Evolutionary conservation across 352 stramenopile species (phyloP).

Genomic region (Pythium oligandrum): DNA sequence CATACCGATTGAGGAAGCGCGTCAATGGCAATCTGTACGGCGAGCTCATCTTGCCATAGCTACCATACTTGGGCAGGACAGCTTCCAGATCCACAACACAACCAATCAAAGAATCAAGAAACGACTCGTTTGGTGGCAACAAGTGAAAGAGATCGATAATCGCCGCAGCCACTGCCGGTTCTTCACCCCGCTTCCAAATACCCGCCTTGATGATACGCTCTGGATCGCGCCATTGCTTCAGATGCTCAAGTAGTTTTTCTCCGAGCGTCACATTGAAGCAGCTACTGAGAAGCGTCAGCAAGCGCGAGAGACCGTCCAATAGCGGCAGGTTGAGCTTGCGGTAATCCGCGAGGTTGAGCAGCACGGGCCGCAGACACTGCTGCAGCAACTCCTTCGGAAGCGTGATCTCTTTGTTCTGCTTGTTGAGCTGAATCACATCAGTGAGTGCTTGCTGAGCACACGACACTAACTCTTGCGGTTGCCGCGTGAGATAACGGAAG

Average conservation of each 20-base stretch:
- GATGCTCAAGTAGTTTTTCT: conserved; percentile 96
- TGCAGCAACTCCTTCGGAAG: conserved; percentile 95
- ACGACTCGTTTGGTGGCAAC: conserved; percentile 92
- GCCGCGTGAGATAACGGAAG: conserved; percentile 88
- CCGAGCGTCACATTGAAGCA: conserved; percentile 98
- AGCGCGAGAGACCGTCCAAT: conserved; percentile 88
- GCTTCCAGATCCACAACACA: conserved; percentile 93
- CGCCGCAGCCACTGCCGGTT: conserved; percentile 92
- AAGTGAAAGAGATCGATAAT: conserved; percentile 97
- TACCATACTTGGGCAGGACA: conserved; percentile 89
- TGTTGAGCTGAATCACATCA: conserved; percentile 82
- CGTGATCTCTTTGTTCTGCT: conserved; percentile 81
- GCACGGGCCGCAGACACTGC: conserved; percentile 93
- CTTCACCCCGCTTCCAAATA: conserved; percentile 93
- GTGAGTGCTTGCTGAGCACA: conserved; percentile 78
- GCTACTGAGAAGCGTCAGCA: conserved; percentile 93
- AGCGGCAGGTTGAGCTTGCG: conserved; percentile 95
- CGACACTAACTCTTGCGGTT: conserved; percentile 77
- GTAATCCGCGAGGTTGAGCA: conserved; percentile 96
- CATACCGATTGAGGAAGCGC: conserved; percentile 92
- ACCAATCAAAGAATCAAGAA: conserved; percentile 94
- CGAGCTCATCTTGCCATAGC: conserved; percentile 84
- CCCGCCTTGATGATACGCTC: conserved; percentile 87
- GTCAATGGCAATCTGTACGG: conserved; percentile 91
- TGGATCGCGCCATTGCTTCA: conserved; percentile 92